Evolutionary conservation across 1,139 yeast genomes (phyloP).

Genomic region (Diutina mesorugosa): DNA sequence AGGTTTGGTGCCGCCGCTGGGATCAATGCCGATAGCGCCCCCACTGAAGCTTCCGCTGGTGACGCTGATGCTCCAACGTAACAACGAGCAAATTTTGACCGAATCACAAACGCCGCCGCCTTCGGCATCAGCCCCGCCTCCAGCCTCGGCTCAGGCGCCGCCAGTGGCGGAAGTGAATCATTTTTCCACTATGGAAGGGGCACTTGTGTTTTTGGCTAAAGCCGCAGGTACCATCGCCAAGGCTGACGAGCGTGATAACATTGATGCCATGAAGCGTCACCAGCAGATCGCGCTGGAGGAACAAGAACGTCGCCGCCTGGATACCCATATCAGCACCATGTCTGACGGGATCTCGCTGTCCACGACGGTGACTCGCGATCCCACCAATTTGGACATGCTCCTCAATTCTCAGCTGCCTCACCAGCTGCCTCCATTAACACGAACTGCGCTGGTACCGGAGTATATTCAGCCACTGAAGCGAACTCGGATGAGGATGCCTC

Average conservation of each 20-base stretch:
- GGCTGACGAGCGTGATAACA: slow-evolving; percentile 52
- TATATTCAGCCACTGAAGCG: background rate
- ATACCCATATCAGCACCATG: background rate
- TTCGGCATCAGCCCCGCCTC: background rate
- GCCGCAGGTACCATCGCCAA: slow-evolving; percentile 66
- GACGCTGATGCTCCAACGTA: background rate
- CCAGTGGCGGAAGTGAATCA: slow-evolving; percentile 6
- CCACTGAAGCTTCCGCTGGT: background rate
- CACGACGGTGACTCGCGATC: background rate
- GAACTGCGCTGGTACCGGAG: background rate
- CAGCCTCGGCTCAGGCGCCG: background rate
- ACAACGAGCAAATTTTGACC: background rate
- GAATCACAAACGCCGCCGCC: background rate
- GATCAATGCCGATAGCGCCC: background rate
- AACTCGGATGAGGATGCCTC: slow-evolving; percentile 22
- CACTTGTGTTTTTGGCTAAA: slow-evolving; percentile 58
- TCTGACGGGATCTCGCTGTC: background rate
- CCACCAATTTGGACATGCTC: background rate
- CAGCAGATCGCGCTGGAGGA: slow-evolving; percentile 24
- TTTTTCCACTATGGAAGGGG: slow-evolving; percentile 46
- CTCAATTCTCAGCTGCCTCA: background rate
- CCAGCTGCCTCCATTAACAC: background rate
- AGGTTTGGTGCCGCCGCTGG: background rate
- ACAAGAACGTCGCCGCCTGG: slow-evolving; percentile 3
- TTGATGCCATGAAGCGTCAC: slow-evolving; percentile 49